Conservation (phyloP, 768 basidiomycete species). For the Coprinopsis marcescibilis region DNA sequence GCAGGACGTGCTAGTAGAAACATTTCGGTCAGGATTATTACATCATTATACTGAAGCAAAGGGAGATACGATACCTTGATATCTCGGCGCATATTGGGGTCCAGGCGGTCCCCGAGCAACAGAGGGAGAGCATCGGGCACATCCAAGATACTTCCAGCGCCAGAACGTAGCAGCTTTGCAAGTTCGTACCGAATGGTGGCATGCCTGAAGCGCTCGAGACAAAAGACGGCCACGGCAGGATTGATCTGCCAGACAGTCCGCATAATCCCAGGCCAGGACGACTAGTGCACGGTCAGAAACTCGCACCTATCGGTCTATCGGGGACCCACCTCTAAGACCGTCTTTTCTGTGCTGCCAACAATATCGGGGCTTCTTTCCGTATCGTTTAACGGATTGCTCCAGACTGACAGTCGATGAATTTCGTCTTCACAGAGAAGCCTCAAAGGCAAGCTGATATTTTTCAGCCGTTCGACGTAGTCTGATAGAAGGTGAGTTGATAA, state of each 20-base stretch:
- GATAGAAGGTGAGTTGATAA: slow-evolving; percentile 3
- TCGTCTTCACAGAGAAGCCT: slow-evolving; percentile 87
- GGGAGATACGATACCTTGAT: slow-evolving; percentile 51
- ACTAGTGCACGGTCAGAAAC: slow-evolving; percentile 27
- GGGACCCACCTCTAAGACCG: slow-evolving; percentile 52
- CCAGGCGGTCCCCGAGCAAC: slow-evolving; percentile 70
- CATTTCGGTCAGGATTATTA: neutral
- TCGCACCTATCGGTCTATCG: neutral
- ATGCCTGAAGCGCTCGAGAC: slow-evolving; percentile 86
- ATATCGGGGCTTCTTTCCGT: slow-evolving; percentile 60
- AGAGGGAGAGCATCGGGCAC: slow-evolving; percentile 77
- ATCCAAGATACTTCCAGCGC: slow-evolving; percentile 62
- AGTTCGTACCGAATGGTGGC: slow-evolving; percentile 66
- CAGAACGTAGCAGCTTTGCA: slow-evolving; percentile 63
- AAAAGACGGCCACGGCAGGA: slow-evolving; percentile 75
- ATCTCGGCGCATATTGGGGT: slow-evolving; percentile 53
- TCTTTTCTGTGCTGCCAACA: slow-evolving; percentile 44
- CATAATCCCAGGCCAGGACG: slow-evolving; percentile 60
- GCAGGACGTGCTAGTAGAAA: slow-evolving; percentile 78
- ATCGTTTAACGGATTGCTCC: slow-evolving; percentile 86
- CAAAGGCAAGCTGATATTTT: slow-evolving; percentile 68
- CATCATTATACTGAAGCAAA: neutral
- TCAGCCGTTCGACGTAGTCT: slow-evolving; percentile 60
- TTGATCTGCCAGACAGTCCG: slow-evolving; percentile 77
- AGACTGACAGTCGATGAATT: slow-evolving; percentile 77